Percentiles rank a stretch among this genome's conserved stretches.
Evolutionary conservation across 208 protist genomes (phyloP).

Genomic region (Wallacemonas sp.): DNA sequence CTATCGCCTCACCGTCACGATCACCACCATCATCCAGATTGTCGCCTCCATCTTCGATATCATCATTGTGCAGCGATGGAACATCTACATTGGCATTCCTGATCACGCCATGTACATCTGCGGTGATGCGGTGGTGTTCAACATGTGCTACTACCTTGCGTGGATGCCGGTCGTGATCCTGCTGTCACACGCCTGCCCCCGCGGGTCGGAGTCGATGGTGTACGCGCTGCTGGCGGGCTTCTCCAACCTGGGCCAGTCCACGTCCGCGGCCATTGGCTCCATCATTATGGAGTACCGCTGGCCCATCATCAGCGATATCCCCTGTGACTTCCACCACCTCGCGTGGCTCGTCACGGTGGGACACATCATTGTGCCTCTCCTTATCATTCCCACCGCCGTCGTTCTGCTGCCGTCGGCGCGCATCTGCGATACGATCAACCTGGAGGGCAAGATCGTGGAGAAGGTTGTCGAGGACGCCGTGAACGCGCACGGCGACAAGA

Average conservation of each 20-base stretch:
- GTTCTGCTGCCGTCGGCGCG: conserved; percentile 57
- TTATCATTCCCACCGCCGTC: conserved; percentile 55
- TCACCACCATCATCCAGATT: conserved; percentile 34
- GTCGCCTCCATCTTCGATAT: conserved; percentile 54
- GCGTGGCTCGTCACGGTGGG: conserved; percentile 47
- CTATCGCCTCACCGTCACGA: conserved; percentile 48
- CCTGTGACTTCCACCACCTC: conserved; percentile 71
- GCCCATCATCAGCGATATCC: conserved; percentile 34
- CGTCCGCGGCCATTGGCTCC: conserved; percentile 35
- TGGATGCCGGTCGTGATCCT: conserved; percentile 79
- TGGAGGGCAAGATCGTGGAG: conserved; percentile 37
- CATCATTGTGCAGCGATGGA: conserved; percentile 68
- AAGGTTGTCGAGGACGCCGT: conserved; percentile 10
- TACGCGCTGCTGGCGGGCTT: conserved; percentile 79
- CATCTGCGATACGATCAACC: conserved; percentile 56
- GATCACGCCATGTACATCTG: conserved; percentile 77
- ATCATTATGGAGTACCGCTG: conserved; percentile 47
- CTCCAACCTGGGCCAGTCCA: conserved; percentile 66
- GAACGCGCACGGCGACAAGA: not conserved
- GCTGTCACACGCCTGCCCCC: conserved; percentile 74
- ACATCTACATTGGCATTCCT: conserved; percentile 42
- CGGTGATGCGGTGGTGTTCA: conserved; percentile 59
- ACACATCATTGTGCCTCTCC: conserved; percentile 44
- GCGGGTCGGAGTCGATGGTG: conserved; percentile 68
- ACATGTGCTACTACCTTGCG: conserved; percentile 57